A percentile compares a stretch with the other conserved stretches of the same genome.
Evolutionary conservation across 371 early-diverging fungal genomes (phyloP).

Genomic region (Zancudomyces culisetae): DNA sequence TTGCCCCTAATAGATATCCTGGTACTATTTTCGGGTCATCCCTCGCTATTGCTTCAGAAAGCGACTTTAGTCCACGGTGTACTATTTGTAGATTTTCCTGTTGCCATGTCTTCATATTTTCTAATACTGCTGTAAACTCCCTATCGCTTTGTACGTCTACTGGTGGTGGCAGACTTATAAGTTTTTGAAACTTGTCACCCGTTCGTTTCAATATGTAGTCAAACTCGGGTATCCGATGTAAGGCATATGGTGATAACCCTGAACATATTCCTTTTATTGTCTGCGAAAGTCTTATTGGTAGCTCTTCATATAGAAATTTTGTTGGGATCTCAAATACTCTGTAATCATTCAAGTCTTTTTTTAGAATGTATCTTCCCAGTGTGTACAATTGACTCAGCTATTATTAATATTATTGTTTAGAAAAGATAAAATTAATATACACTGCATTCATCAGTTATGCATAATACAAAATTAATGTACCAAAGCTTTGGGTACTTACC

Average conservation of each 20-base stretch:
- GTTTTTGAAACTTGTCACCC: conserved; percentile 24
- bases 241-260: conserved; percentile 23
- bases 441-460: background rate
- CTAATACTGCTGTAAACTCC: conserved; percentile 27
- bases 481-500: conserved; percentile 4
- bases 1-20: conserved; percentile 6
- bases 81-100: conserved; percentile 17
- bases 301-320: conserved; percentile 39
- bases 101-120: conserved; percentile 11
- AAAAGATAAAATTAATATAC: background rate
- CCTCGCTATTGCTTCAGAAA: conserved; percentile 13
- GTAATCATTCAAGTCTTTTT: conserved; percentile 12
- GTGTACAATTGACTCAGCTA: conserved; percentile 25
- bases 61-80: conserved; percentile 19
- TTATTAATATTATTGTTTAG: background rate
- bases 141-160: conserved; percentile 13
- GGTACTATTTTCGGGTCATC: conserved; percentile 15
- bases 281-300: conserved; percentile 48
- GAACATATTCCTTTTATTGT: conserved; percentile 32
- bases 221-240: conserved; percentile 26
- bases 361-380: conserved; percentile 18
- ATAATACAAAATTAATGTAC: background rate
- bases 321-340: conserved; percentile 26
- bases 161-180: conserved; percentile 23
- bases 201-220: conserved; percentile 23